Base-by-base conservation (phyloP, 2,329 filamentous ascomycete species). In the Alternaria ventricosa region DNA sequence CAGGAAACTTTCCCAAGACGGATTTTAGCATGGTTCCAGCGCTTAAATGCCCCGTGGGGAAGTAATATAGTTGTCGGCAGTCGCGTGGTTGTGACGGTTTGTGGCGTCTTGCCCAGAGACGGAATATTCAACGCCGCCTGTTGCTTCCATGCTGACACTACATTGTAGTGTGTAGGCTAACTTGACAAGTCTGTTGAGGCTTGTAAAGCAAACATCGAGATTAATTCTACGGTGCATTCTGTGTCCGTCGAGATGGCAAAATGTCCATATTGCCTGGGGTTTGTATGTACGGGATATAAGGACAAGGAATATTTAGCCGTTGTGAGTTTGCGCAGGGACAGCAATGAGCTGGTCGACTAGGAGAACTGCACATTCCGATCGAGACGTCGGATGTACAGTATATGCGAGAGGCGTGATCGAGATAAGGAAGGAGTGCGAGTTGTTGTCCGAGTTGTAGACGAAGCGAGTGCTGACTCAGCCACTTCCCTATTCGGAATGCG, bases 391-490 rank as follows among this genome's bases (percentile, higher is more conserved):
- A 6, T 5, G 9, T 20, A 8, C 15, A 1, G 10, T 10, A 12
- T 9, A 10, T 23, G 36, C 11, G 20, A 3, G 15, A 2, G 13
- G 11, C 13, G 23, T 23, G 6, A 15, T 23, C 25, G 7, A 7
- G 5, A 15, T 53, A 28, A 51, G 9, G 25, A 53, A 13, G 11
- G 20, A 23, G 1, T 12, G 49, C 18, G 4, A 18, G 36, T n/a
- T 41, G 4, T 11, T 6, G 36, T 41, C 36, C 23, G 49, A 15
- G 28, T 33, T 51, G 49, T 51, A 12, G 49, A n/a, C 41, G 54
- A 56, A 18, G 41, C 54, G 36, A 56, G 54, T 12, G 54, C 41
- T 46, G 25, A 56, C 41, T 56, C 41, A 56, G 54, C n/a, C 41
- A 22, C 54, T 33, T 20, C 54, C 18, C 12, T 22, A 11, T 41